Percentiles rank a stretch among this genome's conserved stretches.
Evolutionary conservation across 2,329 filamentous ascomycete species (phyloP).

Genomic region (Penicillium sp.): DNA sequence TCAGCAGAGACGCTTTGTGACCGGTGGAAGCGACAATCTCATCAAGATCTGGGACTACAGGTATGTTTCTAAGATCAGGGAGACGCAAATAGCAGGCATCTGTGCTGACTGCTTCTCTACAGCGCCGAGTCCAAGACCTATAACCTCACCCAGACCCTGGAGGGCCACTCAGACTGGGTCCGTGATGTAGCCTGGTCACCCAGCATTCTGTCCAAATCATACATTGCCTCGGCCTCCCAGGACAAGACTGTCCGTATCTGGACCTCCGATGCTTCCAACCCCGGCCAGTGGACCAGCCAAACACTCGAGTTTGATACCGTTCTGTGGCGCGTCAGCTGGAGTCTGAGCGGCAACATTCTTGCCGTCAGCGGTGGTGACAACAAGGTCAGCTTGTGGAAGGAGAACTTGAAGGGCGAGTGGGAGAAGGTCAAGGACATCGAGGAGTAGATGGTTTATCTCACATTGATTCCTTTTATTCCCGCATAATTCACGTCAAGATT

Average conservation of each 20-base stretch:
- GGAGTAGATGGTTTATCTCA: constrained; percentile 58
- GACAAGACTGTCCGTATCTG: constrained; percentile 98
- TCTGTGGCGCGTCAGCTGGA: constrained; percentile 97
- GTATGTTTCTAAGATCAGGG: constrained; percentile 35
- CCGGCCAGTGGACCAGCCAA: constrained; percentile 81
- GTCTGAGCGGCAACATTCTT: constrained; percentile 91
- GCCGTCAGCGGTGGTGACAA: constrained; percentile 94
- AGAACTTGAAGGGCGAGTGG: constrained; percentile 95
- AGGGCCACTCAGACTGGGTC: constrained; percentile 93
- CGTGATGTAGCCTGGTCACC: constrained; percentile 97
- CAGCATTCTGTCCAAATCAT: constrained; percentile 90
- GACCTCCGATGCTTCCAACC: constrained; percentile 72
- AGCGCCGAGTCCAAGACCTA: constrained; percentile 59
- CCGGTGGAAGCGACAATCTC: constrained; percentile 89
- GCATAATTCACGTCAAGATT: constrained; percentile 18
- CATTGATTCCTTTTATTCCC: constrained; percentile 24
- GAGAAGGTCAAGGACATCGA: constrained; percentile 96
- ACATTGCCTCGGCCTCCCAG: constrained; percentile 93
- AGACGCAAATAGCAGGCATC: neutral
- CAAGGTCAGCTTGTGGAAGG: constrained; percentile 97
- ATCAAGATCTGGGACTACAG: constrained; percentile 93
- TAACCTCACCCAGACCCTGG: constrained; percentile 60
- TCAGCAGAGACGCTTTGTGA: constrained; percentile 82
- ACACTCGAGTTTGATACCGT: constrained; percentile 84
- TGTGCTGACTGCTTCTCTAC: constrained; percentile 13